Base-by-base conservation (phyloP, 23 red algal species). In the Gracilaria caudata region DNA sequence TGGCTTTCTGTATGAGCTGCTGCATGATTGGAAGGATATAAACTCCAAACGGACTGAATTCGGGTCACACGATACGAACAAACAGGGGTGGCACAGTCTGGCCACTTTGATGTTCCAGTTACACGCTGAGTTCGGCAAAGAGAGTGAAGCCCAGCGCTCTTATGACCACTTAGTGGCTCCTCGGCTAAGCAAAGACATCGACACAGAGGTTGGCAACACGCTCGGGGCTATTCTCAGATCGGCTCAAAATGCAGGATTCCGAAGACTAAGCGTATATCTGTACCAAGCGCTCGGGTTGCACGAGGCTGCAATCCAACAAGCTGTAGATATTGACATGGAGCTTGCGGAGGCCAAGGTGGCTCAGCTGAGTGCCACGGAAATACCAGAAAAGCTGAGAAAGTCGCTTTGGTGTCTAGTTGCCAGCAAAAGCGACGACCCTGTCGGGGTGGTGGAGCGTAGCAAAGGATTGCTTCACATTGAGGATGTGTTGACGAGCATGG, bases 231-330 rank as follows among this genome's bases (percentile, higher is more conserved):
- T 90, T 70, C 74, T 90, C 16, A 73, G 77, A 16, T 90, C 59
- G 36, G 55, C 39, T 37, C 40, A 57, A 24, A 57, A 74, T 38
- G 74, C 64, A 7, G 64, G 66, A 3, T 90, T 90, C 59, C 63
- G 58, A 24, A 68, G 61, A 26, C 76, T 90, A 23, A 32, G 74
- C 44, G 86, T 81, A 25, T 72, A 68, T 72, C 10, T 90, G 74
- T 90, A 90, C 59, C 74, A 81, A 24, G 86, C 86, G 17, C 86
- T 90, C 2, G 58, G 41, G 30, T 41, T 90, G 73, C 86, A 90
- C 77, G 75, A 76, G 44, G 60, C 74, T 29, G 86, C 86, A 25
- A 81, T 90, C 17, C 13, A 29, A n/a, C 77, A 79, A 28, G 74
- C 86, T 3, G 75, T 90, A 16, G 77, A 81, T 28, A 80, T 80